phyloP scores from a whole-genome alignment of 2,329 filamentous ascomycete genomes.

The Albifimbria verrucaria region DNA sequence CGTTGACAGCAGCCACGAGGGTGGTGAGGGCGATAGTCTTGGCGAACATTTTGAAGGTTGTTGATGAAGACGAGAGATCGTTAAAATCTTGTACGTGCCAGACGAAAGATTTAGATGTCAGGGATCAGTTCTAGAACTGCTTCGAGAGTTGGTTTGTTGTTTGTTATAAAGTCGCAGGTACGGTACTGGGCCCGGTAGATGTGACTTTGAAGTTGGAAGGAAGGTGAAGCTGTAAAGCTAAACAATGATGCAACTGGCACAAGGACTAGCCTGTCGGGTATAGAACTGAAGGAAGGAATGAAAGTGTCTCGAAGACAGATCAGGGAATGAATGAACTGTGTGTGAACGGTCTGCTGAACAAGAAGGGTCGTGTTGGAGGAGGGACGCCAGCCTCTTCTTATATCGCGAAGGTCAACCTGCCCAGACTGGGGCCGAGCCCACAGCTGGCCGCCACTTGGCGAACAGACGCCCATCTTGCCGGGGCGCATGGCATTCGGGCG shows the following conservation, averaged over 20 bases:
- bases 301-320: background rate
- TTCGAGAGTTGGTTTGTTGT: slow-evolving; percentile 16
- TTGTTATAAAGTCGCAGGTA: background rate
- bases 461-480: slow-evolving; percentile 1
- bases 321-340: background rate
- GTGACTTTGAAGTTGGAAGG: background rate
- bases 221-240: background rate
- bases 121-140: slow-evolving; percentile 19
- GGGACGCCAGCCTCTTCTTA: background rate
- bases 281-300: slow-evolving; percentile 8
- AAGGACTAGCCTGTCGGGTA: slow-evolving; percentile 23
- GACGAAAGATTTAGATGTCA: slow-evolving; percentile 22
- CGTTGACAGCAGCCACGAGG: slow-evolving; percentile 58
- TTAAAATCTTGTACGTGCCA: slow-evolving; percentile 26
- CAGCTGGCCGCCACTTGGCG: background rate
- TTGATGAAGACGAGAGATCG: background rate
- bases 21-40: slow-evolving; percentile 50
- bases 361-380: background rate
- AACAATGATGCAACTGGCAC: slow-evolving; percentile 22
- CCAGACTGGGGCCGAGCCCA: background rate
- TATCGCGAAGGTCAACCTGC: background rate
- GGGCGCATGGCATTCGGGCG: background rate
- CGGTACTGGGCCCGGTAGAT: too few relatives aligned
- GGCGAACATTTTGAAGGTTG: slow-evolving; percentile 45
- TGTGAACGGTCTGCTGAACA: background rate